Percentiles rank a stretch among this genome's conserved stretches.
Evolutionary conservation across 202 grass and related monocot species (phyloP).

Genomic region (Dendrocalamus latiflorus): DNA sequence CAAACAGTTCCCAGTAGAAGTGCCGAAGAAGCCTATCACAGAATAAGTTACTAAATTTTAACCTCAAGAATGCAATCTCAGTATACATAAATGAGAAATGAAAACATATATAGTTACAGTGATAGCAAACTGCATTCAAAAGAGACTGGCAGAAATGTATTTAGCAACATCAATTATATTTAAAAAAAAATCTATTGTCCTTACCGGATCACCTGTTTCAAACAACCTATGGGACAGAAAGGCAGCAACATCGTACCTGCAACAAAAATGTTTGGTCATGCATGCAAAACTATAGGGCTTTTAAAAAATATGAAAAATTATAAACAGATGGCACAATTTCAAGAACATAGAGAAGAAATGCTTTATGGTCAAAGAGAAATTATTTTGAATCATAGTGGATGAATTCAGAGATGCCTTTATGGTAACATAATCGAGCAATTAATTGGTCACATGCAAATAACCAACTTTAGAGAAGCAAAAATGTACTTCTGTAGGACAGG

Average conservation of each 20-base stretch:
- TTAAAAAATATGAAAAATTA: not conserved
- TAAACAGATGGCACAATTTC: not conserved
- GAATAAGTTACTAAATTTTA: not conserved
- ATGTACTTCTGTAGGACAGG: not conserved
- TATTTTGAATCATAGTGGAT: not conserved
- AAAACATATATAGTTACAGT: conserved; percentile 4
- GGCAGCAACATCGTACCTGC: conserved; percentile 92
- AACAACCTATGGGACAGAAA: conserved; percentile 87
- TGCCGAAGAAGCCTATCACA: not conserved
- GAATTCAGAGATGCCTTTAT: not conserved
- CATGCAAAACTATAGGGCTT: conserved; percentile 26
- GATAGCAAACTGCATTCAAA: not conserved
- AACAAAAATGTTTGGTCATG: conserved; percentile 32
- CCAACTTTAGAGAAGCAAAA: not conserved
- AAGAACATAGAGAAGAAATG: not conserved
- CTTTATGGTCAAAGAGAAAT: not conserved
- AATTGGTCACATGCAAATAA: not conserved
- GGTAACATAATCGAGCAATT: not conserved
- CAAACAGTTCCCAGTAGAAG: not conserved
- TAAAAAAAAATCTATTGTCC: not conserved
- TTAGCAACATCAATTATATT: not conserved
- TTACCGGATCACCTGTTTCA: conserved; percentile 82
- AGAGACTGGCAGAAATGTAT: not conserved
- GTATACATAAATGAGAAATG: not conserved
- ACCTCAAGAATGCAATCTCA: not conserved